A percentile compares a stretch with the other conserved stretches of the same genome.
These are phyloP conservation scores for Talaromyces sp. DNA, from an alignment of 2,329 filamentous ascomycete genomes.

Conservation along the genomic window DNA sequence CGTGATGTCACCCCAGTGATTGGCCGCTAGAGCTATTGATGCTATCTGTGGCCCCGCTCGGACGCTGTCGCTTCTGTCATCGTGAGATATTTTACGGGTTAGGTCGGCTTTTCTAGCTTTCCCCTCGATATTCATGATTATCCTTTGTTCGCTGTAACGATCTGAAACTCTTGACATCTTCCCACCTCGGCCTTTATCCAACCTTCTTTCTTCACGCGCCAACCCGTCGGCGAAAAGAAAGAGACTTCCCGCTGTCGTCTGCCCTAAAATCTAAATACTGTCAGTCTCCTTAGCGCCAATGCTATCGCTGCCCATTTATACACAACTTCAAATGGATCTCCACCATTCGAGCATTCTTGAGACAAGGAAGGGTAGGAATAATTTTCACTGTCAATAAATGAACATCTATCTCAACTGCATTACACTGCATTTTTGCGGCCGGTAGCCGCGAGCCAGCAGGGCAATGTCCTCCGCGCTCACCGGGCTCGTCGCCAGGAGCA, in stretches of 20 bases:
- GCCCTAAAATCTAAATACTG: neutral
- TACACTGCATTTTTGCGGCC: constrained; percentile 28
- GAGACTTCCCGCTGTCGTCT: neutral
- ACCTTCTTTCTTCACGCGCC: neutral
- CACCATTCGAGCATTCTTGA: neutral
- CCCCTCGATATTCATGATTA: neutral
- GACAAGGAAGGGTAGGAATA: neutral
- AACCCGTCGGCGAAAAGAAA: too few relatives aligned
- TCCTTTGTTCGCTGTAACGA: neutral
- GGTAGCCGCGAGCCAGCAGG: constrained; percentile 29
- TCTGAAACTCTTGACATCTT: neutral
- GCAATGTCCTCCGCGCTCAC: constrained; percentile 16
- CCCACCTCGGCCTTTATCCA: neutral
- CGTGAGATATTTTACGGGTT: neutral
- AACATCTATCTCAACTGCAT: neutral
- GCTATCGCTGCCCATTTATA: neutral
- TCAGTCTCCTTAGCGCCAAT: neutral
- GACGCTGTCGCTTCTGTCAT: neutral
- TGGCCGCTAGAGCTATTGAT: neutral
- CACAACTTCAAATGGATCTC: neutral
- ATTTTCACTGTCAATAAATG: neutral
- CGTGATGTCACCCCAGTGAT: neutral
- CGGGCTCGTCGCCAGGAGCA: constrained; percentile 30
- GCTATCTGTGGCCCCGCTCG: neutral
- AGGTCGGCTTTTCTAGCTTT: neutral